Evolutionary conservation across 2,329 filamentous ascomycete species (phyloP).

Genomic region (Botrytis porri): DNA sequence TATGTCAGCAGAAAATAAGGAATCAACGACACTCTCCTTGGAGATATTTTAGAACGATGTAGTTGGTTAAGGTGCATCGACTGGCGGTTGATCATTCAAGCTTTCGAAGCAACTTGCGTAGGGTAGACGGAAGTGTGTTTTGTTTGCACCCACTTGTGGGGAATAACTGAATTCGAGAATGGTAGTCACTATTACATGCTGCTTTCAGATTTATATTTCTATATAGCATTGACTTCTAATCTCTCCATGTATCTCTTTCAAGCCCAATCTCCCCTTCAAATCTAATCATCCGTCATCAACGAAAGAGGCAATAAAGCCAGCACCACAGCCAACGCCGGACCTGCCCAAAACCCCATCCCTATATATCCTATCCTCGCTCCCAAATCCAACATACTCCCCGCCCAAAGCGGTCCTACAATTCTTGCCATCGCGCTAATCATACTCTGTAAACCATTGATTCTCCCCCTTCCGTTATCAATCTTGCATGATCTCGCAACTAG

Average conservation of each 20-base stretch:
- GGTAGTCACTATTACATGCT: too few relatives aligned
- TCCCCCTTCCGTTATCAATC: neutral
- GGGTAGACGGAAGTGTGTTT: too few relatives aligned
- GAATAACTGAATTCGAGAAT: too few relatives aligned
- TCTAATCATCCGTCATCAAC: conserved; percentile 3
- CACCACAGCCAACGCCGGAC: neutral
- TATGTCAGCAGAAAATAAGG: too few relatives aligned
- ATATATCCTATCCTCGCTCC: neutral
- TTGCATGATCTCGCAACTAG: conserved; percentile 4
- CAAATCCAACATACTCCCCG: neutral
- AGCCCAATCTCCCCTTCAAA: neutral
- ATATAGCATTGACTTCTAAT: neutral
- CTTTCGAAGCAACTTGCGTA: too few relatives aligned
- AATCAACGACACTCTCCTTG: too few relatives aligned
- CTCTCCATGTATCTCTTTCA: neutral
- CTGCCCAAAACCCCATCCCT: conserved; percentile 3
- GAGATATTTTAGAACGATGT: too few relatives aligned
- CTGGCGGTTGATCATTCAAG: too few relatives aligned
- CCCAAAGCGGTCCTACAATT: conserved; percentile 7
- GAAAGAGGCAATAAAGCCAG: conserved; percentile 1
- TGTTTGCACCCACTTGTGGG: too few relatives aligned
- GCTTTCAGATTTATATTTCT: accelerated
- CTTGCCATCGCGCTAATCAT: neutral
- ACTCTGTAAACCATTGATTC: neutral
- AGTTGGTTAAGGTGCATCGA: too few relatives aligned